Evolutionary conservation across 371 early-diverging fungal genomes (phyloP).

Genomic region (Mortierella sp.): DNA sequence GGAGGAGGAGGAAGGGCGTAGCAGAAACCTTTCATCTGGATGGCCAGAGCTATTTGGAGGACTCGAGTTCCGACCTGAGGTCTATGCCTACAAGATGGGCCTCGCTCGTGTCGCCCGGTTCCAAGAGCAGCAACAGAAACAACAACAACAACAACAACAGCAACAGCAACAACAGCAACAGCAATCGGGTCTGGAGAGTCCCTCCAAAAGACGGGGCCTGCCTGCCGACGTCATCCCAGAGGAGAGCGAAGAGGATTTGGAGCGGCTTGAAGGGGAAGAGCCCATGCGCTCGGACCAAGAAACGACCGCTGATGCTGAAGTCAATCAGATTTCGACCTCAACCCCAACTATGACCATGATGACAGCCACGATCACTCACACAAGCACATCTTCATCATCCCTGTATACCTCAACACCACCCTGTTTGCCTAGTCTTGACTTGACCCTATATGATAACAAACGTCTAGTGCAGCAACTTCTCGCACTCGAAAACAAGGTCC

Average conservation of each 20-base stretch:
- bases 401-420: neutral
- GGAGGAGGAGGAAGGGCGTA: too few species aligned
- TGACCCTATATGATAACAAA: constrained; percentile 24
- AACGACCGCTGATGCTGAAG: too few species aligned
- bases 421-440: neutral
- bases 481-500: constrained; percentile 47
- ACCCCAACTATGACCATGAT: constrained; percentile 3
- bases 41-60: constrained; percentile 17
- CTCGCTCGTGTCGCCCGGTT: constrained; percentile 41
- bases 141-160: constrained; percentile 19
- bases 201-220: constrained; percentile 14
- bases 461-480: constrained; percentile 47
- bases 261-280: neutral
- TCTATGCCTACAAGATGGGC: constrained; percentile 47
- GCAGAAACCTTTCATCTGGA: too few species aligned
- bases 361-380: neutral
- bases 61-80: constrained; percentile 40
- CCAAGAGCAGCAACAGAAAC: constrained; percentile 8
- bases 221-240: constrained; percentile 35
- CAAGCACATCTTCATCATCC: neutral
- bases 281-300: neutral
- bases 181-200: neutral
- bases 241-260: constrained; percentile 31
- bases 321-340: too few species aligned
- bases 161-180: neutral